Evolutionary conservation across 176 grass and related monocot species (phyloP).

Genomic region (Panicum miliaceum): DNA sequence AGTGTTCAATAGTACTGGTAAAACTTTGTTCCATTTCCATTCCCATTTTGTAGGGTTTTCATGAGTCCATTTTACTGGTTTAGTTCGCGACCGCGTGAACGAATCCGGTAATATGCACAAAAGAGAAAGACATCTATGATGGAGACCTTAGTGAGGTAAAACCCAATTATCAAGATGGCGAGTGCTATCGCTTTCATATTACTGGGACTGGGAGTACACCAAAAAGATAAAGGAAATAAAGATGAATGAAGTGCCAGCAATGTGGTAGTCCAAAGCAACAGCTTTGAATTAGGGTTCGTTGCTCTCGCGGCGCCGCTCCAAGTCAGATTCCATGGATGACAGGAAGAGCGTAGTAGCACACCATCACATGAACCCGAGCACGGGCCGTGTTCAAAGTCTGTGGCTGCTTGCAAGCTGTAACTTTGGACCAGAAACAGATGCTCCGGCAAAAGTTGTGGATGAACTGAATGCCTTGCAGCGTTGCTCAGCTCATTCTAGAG

Average conservation of each 20-base stretch:
- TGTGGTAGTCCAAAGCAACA: constrained; percentile 28
- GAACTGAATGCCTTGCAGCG: background rate
- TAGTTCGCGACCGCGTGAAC: background rate
- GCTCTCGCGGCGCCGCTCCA: constrained; percentile 4
- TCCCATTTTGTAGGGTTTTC: background rate
- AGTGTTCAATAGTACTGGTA: background rate
- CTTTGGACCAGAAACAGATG: constrained; percentile 26
- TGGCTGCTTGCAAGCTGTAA: constrained; percentile 31
- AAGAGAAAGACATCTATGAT: background rate
- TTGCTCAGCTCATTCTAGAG: background rate
- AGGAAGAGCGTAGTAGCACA: background rate
- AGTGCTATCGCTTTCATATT: background rate
- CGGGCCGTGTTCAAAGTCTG: constrained; percentile 17
- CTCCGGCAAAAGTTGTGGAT: constrained; percentile 16
- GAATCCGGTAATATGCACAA: background rate
- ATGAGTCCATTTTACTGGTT: background rate
- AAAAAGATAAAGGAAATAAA: background rate
- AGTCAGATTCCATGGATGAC: constrained; percentile 36
- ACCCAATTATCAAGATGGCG: constrained; percentile 29
- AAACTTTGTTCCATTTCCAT: constrained; percentile 20
- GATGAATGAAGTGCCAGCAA: constrained; percentile 17
- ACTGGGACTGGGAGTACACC: constrained; percentile 8
- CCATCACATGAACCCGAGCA: constrained; percentile 5
- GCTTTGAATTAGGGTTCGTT: background rate
- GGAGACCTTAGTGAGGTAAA: constrained; percentile 39